Evolutionary conservation across 2,329 filamentous ascomycete genomes (phyloP), one percentile per base, ranked within the genome.

Genomic region (Xylaria arbuscula): DNA sequence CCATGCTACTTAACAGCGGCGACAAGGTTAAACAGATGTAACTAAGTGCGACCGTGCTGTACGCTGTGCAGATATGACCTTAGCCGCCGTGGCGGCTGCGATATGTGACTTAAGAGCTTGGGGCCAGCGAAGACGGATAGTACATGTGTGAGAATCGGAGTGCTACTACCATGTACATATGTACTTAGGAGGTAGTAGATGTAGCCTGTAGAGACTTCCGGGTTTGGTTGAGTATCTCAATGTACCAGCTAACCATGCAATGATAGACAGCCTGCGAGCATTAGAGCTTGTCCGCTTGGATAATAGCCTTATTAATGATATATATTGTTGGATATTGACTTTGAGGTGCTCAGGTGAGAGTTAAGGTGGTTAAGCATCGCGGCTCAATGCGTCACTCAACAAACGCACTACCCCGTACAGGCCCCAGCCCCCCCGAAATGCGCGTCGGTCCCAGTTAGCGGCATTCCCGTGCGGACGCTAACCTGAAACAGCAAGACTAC

Each of bases 281-380:
- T 3, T 3, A 51, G 51, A 34, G 28, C 13, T 45, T 47, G n/a
- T 28, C 19, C 34, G 47, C 24, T 34, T 50, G 58, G 58, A 65
- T 64, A 70, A 61, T 17, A 17, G 60, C 60, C 38, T 64, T 57
- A 19, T 67, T 47, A 40, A 15, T 57, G 3, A 19, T 47, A 47
- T 63, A 66, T 57, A 64, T 66, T 68, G 62, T 58, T 63, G 19
- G 62, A 68, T 65, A 66, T 63, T 68, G 61, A 61, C 22, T 45
- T 50, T 24, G 34, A 56, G 3, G 47, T 56, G 54, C 28, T 45
- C 42, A 32, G 22, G 54, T 62, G 53, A 60, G 54, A 65, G 47
- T 65, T 51, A 40, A 58, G 47, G 47, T 62, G 56, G 45, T 64
- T 40, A 50, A 62, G 56, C 55, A 40, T 62, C 47, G 34, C 66